Percentiles rank a stretch among this genome's conserved stretches.
phyloP scores from a whole-genome alignment of 257 asterid species.

The Mentha longifolia region DNA sequence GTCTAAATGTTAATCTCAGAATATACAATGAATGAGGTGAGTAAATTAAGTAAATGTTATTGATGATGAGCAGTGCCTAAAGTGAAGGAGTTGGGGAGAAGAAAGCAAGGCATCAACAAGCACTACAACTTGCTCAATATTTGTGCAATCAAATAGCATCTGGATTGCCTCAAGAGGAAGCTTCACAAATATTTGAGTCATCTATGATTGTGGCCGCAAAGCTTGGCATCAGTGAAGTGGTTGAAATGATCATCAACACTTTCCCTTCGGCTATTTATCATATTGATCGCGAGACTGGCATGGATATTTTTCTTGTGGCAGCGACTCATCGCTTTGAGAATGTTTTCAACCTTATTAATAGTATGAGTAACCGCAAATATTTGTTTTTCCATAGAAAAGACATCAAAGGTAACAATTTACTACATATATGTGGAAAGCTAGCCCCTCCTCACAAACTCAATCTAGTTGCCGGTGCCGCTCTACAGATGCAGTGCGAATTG shows the following conservation, averaged over 20 bases:
- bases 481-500: neutral
- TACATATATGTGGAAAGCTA: neutral
- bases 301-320: conserved; percentile 1
- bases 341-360: conserved; percentile 25
- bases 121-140: neutral
- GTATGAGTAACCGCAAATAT: neutral
- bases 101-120: neutral
- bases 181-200: neutral
- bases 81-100: conserved; percentile 11
- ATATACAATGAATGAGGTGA: too few relatives aligned
- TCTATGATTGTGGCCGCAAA: conserved; percentile 1
- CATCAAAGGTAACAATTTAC: conserved; percentile 8
- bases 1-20: too few relatives aligned
- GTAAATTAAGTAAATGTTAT: too few relatives aligned
- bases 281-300: neutral
- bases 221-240: conserved; percentile 17
- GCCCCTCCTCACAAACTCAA: conserved; percentile 3
- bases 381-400: neutral
- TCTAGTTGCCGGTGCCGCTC: neutral
- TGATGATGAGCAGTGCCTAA: too few relatives aligned
- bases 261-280: neutral
- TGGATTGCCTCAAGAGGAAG: neutral
- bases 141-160: neutral
- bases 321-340: too few relatives aligned
- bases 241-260: neutral